Evolutionary conservation across 192 early-diverging fungal species (phyloP).

Genomic region (Coemansia sp.): DNA sequence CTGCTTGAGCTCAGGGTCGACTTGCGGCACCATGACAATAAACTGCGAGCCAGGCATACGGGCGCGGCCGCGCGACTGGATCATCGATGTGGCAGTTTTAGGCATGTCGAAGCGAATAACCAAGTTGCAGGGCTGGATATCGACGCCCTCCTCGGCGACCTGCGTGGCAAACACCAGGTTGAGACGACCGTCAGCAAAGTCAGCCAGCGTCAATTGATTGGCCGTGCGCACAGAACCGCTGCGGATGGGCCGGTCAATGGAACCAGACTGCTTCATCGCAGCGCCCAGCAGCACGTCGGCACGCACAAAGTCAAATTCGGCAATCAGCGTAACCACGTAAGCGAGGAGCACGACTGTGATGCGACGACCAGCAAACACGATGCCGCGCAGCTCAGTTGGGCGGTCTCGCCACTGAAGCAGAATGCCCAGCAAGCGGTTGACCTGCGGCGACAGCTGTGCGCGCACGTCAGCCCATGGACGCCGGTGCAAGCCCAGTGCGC

Average conservation of each 20-base stretch:
- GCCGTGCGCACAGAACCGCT: constrained; percentile 28
- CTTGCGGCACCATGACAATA: constrained; percentile 66
- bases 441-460: constrained; percentile 65
- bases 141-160: constrained; percentile 94
- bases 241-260: constrained; percentile 38
- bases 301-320: constrained; percentile 53
- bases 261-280: constrained; percentile 17
- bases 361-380: constrained; percentile 80
- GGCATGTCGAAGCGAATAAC: constrained; percentile 85
- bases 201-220: constrained; percentile 55
- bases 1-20: neutral
- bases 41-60: constrained; percentile 71
- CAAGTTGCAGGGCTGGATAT: constrained; percentile 88
- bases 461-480: constrained; percentile 27
- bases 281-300: constrained; percentile 48
- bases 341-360: constrained; percentile 67
- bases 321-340: constrained; percentile 52
- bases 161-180: constrained; percentile 88
- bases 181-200: constrained; percentile 65
- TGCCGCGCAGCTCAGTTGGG: constrained; percentile 72
- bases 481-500: constrained; percentile 11
- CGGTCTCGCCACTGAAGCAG: constrained; percentile 54
- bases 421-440: constrained; percentile 63
- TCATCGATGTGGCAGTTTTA: constrained; percentile 70
- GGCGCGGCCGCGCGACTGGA: constrained; percentile 89